These are phyloP conservation scores for Aspergillus sclerotioniger DNA, from an alignment of 495 filamentous ascomycete genomes.

Conservation along the genomic window DNA sequence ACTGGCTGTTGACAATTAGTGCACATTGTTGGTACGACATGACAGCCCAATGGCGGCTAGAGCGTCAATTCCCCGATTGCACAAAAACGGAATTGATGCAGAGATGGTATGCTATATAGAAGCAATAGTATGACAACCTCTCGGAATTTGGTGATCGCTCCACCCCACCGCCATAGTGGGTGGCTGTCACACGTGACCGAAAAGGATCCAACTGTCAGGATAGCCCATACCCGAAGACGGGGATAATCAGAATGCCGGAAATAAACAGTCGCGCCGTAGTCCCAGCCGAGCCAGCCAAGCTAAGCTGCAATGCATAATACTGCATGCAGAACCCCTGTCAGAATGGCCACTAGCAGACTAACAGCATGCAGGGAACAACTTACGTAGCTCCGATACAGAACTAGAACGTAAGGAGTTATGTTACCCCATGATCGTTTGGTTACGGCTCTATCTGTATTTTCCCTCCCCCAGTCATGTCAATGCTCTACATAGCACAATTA, in stretches of 20 bases:
- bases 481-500: too few relatives aligned
- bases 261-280: not conserved
- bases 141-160: not conserved
- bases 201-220: constrained; percentile 13
- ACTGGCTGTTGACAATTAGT: not conserved
- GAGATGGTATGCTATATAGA: not conserved
- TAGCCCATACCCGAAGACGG: not conserved
- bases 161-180: not conserved
- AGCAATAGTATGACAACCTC: not conserved
- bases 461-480: too few relatives aligned
- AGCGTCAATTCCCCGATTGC: not conserved
- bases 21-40: not conserved
- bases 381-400: constrained; percentile 1
- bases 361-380: not conserved
- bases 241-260: not conserved
- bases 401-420: not conserved
- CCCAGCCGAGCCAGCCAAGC: not conserved
- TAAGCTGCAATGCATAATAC: not conserved
- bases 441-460: not conserved
- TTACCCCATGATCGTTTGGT: not conserved
- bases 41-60: not conserved
- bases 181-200: constrained; percentile 13
- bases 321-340: not conserved
- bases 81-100: not conserved
- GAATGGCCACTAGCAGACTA: not conserved